Conservation (phyloP, 495 filamentous ascomycete species). For the Collariella sp. region DNA sequence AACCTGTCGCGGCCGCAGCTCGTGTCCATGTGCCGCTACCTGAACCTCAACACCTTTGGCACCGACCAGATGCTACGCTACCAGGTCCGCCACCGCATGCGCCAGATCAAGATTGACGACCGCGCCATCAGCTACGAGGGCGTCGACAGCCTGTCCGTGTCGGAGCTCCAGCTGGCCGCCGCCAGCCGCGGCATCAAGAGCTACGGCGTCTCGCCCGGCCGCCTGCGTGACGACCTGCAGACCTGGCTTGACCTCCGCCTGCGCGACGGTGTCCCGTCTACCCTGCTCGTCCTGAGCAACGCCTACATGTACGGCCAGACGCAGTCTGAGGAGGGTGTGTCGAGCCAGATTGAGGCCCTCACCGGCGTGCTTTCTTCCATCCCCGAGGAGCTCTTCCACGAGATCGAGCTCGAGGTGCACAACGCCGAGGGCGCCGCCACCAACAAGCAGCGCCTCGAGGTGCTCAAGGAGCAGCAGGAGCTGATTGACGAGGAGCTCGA, state of each 20-base stretch:
- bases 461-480: conserved; percentile 96
- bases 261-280: conserved; percentile 87
- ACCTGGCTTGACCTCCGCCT: conserved; percentile 93
- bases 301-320: conserved; percentile 93
- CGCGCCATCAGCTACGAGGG: conserved; percentile 92
- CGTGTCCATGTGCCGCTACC: conserved; percentile 95
- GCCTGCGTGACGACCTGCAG: conserved; percentile 82
- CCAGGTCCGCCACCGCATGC: conserved; percentile 94
- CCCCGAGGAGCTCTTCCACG: conserved; percentile 97
- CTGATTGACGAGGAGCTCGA: conserved; percentile 95
- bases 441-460: conserved; percentile 98
- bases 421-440: conserved; percentile 94
- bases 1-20: conserved; percentile 93
- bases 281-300: conserved; percentile 89
- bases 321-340: conserved; percentile 62
- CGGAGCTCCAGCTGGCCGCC: conserved; percentile 85
- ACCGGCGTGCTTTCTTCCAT: conserved; percentile 87
- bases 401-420: conserved; percentile 98
- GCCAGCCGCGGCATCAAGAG: conserved; percentile 88
- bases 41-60: conserved; percentile 95
- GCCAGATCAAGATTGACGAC: conserved; percentile 98
- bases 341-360: conserved; percentile 86
- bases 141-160: conserved; percentile 83
- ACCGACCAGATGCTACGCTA: conserved; percentile 97
- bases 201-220: conserved; percentile 76